Base-by-base conservation (phyloP, 2,329 filamentous ascomycete species). In the Phialophora verrucosa region DNA sequence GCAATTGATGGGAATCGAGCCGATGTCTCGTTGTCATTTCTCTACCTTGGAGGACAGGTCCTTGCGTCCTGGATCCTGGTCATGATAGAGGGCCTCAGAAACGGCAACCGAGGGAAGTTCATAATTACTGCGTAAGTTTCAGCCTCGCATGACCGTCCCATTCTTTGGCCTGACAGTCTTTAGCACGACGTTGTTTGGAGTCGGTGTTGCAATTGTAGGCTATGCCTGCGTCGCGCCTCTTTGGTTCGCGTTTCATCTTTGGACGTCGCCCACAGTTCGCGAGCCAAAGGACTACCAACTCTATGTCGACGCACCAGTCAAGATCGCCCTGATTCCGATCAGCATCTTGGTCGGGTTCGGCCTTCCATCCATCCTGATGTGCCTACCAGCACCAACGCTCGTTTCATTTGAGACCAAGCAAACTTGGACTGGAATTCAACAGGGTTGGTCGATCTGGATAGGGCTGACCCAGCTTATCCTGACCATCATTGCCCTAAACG, bases 361-460 rank as follows among this genome's bases (percentile, higher is more conserved):
- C 47, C 54, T 83, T 1, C 84, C 83, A 0, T 77, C 79, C 0
- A 63, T 80, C 25, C 68, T 81, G 3, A 80, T 84, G 76, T 72
- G 75, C 11, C 72, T 84, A 4, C 81, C 82, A 0, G 75, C 78
- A 1, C 82, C 81, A 0, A 72, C 71, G 0, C 25, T 77, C 1
- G 69, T 83, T 14, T 76, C 77, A 1, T 71, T 78, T 17, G 74
- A 77, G n/a, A 74, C 76, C 12, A 84, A 83, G 68, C 83, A 85
- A 70, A 75, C 76, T 25, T 78, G 80, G 63, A 81, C 83, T 29
- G 81, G 81, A 0, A 69, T 82, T 54, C 85, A 84, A 82, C 83
- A 85, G 68, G 74, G 78, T 3, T 85, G 83, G 74, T 82, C 84
- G 0, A 71, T 83, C 20, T 82, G 79, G 72, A 78, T 83, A 6